Base-by-base conservation (phyloP, 768 basidiomycete genomes). In the Panaeolus cyanescens region DNA sequence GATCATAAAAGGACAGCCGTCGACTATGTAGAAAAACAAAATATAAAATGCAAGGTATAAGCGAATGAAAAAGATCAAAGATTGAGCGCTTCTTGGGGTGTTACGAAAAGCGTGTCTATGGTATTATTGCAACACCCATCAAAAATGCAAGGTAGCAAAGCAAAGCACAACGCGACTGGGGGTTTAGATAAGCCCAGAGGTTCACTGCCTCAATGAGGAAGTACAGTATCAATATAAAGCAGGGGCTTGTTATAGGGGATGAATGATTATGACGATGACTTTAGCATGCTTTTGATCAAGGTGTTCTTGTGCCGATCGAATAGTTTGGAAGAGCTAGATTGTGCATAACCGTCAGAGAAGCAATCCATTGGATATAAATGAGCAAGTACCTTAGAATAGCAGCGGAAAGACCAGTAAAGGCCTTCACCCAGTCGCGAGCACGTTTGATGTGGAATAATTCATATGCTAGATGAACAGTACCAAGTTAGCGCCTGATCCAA, bases 381-480 rank as follows among this genome's bases (percentile, higher is more conserved):
- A 58, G 36, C 39, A 31, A 75, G 54, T 74, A 93, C 92, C 92
- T 92, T 60, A 95, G 76, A 57, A 90, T 75, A 15, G 89, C 93
- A 54, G 92, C 83, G 25, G 77, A 77, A 53, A 95, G 77, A 22
- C 93, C 93, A 32, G 85, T 76, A 62, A 89, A 72, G 2, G 91
- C 80, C 72, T 90, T 86, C 8, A 91, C 74, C 20, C 83, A 74
- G 55, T 85, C 81, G 65, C 79, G 83, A 40, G 80, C 88, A 19
- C 85, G 81, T 66, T 85, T 83, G 62, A 93, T 67, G 61, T 80
- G 78, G 79, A 93, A 93, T n/a, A 93, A 73, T 58, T 92, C 88
- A 70, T 90, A 95, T 5, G 90, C 92, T 94, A 63, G 56, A 50
- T 37, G 32, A 36, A 17, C 22, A 59, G 56, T 17, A 42, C 17